Evolutionary conservation across 139 green algal genomes (phyloP), one percentile per base, ranked within the genome.

Genomic region (Astrephomene gubernaculifera): DNA sequence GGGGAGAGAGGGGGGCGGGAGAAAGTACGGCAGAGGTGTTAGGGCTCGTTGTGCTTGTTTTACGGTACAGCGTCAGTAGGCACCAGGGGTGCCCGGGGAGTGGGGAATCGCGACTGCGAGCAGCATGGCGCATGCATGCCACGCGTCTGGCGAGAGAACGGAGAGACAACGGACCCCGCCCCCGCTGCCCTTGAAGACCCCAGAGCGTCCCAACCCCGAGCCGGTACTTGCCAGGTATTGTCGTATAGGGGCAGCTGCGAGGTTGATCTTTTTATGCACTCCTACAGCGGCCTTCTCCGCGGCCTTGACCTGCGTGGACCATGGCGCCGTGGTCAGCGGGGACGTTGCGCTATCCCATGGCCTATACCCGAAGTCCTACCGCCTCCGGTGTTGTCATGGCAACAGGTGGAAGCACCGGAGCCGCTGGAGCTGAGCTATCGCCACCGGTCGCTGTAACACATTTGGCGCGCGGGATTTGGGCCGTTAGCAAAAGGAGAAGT

Each of bases 211-310:
- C 57, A 65, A n/a, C 17, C 19, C 57, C 63, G n/a, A 31, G 19
- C n/a, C n/a, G n/a, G n/a, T n/a, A 74, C 86, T 89, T 79, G 92
- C 94, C 88, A 98, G 80, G 86, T 98, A 98, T 81, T 96, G 92
- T 38, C 94, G 78, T 21, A 97, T 90, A 5, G 94, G 92, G 35
- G 95, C 74, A 0, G 92, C 86, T 54, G 93, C 89, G 21, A 90
- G 75, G 41, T 92, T 89, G 4, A 95, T 63, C 63, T 92, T 94
- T 27, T 90, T 92, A 45, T 94, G 90, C 1, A 92, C 85, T 9
- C 79, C 85, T 4, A 92, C 29, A 8, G 93, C 92, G 7, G 89
- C 90, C 61, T 89, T 89, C 76, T 95, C 89, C n/a, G 93, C 91
- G 5, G 92, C 83, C 67, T 93, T 92, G 21, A 90, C 86, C 90